Percentiles rank a stretch among this genome's conserved stretches.
phyloP scores from a whole-genome alignment of 169 alveolate genomes.

The Plasmodium fragile region DNA sequence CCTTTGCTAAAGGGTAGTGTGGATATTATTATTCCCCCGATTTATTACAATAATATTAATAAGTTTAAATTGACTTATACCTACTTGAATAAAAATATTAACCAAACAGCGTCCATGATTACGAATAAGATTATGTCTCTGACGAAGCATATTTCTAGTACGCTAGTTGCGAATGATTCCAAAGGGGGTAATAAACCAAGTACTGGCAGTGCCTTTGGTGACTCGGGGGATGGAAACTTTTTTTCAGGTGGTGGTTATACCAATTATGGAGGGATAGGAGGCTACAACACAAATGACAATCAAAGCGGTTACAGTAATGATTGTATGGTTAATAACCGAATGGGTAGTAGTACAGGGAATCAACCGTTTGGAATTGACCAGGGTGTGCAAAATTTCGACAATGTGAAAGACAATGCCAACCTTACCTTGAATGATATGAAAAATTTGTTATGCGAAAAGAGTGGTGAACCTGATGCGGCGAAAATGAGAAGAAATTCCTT shows the following conservation, averaged over 20 bases:
- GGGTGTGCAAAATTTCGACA: slow-evolving; percentile 4
- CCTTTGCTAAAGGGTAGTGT: slow-evolving; percentile 82
- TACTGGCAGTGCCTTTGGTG: neutral
- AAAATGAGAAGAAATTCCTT: slow-evolving; percentile 39
- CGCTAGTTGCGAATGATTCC: slow-evolving; percentile 22
- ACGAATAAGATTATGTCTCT: slow-evolving; percentile 66
- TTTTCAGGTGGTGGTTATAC: neutral
- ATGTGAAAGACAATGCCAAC: slow-evolving; percentile 5
- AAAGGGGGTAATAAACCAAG: neutral
- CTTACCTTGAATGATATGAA: slow-evolving; percentile 39
- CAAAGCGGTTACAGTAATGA: neutral
- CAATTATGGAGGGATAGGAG: neutral
- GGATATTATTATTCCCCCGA: slow-evolving; percentile 82
- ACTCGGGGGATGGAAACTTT: neutral
- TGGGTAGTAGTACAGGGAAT: neutral
- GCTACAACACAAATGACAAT: neutral
- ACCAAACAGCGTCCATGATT: slow-evolving; percentile 68
- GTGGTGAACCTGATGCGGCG: slow-evolving; percentile 22
- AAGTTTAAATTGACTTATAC: slow-evolving; percentile 42
- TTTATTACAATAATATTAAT: slow-evolving; percentile 69
- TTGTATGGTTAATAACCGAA: neutral
- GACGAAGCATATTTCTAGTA: slow-evolving; percentile 64
- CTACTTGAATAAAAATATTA: slow-evolving; percentile 33
- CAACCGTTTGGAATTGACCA: neutral
- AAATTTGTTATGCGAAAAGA: slow-evolving; percentile 32